Conservation (phyloP, 345 rosid species). For the Sonneratia caseolaris region DNA sequence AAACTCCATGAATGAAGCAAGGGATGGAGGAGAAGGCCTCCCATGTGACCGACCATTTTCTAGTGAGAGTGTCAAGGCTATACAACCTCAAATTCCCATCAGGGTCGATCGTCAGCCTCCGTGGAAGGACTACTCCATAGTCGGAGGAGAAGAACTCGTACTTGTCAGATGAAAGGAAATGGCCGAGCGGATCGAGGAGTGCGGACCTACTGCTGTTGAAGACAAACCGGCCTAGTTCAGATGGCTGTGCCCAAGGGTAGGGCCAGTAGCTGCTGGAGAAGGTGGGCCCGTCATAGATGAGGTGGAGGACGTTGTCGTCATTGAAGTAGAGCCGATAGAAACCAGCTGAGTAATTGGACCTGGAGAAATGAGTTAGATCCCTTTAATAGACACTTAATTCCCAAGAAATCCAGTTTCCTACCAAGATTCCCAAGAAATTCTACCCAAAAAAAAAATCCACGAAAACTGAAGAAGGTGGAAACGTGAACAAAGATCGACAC, state of each 20-base stretch:
- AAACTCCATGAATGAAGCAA: conserved; percentile 23
- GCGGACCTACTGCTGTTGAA: conserved; percentile 24
- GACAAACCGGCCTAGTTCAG: conserved; percentile 3
- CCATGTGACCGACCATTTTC: conserved; percentile 23
- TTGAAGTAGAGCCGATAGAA: conserved; percentile 18
- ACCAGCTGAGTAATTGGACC: conserved; percentile 19
- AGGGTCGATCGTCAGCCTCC: conserved; percentile 25
- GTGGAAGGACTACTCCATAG: conserved; percentile 8
- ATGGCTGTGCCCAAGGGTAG: background rate
- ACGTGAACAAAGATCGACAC: background rate
- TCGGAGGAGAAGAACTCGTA: conserved; percentile 13
- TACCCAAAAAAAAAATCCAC: background rate
- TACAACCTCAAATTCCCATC: conserved; percentile 34
- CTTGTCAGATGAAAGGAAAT: conserved; percentile 20
- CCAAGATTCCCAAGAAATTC: background rate
- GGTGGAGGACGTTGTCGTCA: conserved; percentile 15
- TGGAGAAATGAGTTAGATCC: conserved; percentile 2
- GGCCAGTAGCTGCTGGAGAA: conserved; percentile 15
- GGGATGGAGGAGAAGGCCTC: conserved; percentile 7
- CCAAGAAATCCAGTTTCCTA: too few relatives aligned
- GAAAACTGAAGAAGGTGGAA: background rate
- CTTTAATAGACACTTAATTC: background rate
- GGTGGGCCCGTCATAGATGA: conserved; percentile 12
- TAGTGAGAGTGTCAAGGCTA: conserved; percentile 6
- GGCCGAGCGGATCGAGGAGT: conserved; percentile 13